Evolutionary conservation across 2,329 filamentous ascomycete genomes (phyloP), one percentile per base, ranked within the genome.

Genomic region (Cladobotryum mycophilum): DNA sequence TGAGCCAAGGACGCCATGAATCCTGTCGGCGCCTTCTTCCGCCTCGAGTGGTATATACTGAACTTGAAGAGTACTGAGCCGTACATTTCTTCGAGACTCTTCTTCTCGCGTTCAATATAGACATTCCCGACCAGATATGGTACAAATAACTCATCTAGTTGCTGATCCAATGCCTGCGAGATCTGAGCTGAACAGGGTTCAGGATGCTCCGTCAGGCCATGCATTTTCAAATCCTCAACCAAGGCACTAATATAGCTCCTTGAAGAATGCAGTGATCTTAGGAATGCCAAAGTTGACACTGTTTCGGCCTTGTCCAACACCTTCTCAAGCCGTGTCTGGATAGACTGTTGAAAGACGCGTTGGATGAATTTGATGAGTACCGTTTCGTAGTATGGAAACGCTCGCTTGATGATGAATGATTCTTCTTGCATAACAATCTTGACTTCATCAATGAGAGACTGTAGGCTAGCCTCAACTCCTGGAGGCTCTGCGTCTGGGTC

Each of bases 391-490:
- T 91, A 96, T 0, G 93, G 93, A 63, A 99, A 99, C 0, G 93
- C 92, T 47, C 90, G 83, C 68, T 93, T 95, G 67, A 99, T 97
- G 66, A 96, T 95, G 58, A 89, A 88, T 9, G 92, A 96, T 64
- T 99, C 93, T 62, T 97, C 92, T 65, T 97, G 92, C 69, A 97
- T 90, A 42, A 96, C 89, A 42, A 96, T 86, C 67, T 87, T 89
- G 61, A 97, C 91, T 67, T 99, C 93, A 60, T 97, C 92, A 34
- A 97, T 78, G 22, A 99, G 76, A 5, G 89, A 92, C 70, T 97
- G 92, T 49, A 99, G 72, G 60, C 89, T 95, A 4, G 89, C 87
- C 66, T 99, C 93, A 20, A 99, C 87, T 7, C 89, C 88, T 0
- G 92, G 91, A 2, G 91, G 88, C 45, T 96, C 91, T 1, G 88